Evolutionary conservation across 495 filamentous ascomycete genomes (phyloP).

Genomic region (Aspergillus diversus): DNA sequence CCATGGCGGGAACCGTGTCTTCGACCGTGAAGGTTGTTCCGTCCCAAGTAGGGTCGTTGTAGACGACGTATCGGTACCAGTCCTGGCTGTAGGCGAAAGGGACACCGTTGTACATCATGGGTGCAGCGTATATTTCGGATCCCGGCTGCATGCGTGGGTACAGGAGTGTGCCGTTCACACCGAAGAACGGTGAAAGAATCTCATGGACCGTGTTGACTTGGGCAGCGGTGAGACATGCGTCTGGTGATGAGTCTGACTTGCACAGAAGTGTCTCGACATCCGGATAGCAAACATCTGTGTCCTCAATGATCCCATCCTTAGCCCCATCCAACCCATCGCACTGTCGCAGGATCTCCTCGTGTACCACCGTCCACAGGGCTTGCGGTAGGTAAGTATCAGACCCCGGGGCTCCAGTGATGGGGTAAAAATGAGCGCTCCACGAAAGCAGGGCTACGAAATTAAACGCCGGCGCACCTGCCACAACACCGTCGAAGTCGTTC

Average conservation of each 20-base stretch:
- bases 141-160: slow-evolving; percentile 59
- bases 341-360: slow-evolving; percentile 62
- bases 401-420: slow-evolving; percentile 48
- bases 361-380: slow-evolving; percentile 54
- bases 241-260: slow-evolving; percentile 29
- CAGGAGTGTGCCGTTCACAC: slow-evolving; percentile 53
- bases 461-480: slow-evolving; percentile 60
- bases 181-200: slow-evolving; percentile 58
- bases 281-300: slow-evolving; percentile 61
- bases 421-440: slow-evolving; percentile 58
- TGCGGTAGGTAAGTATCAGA: slow-evolving; percentile 56
- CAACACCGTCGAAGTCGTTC: slow-evolving; percentile 66
- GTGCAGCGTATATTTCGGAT: slow-evolving; percentile 35
- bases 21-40: slow-evolving; percentile 40
- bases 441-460: slow-evolving; percentile 55
- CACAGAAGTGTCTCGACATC: slow-evolving; percentile 58
- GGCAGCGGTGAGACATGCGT: slow-evolving; percentile 56
- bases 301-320: slow-evolving; percentile 66
- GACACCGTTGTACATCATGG: slow-evolving; percentile 40
- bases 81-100: slow-evolving; percentile 46
- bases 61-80: slow-evolving; percentile 60
- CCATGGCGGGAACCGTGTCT: slow-evolving; percentile 41
- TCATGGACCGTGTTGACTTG: slow-evolving; percentile 59
- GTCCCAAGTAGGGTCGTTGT: slow-evolving; percentile 54
- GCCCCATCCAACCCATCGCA: slow-evolving; percentile 69